phyloP scores from a whole-genome alignment of 1,284 basidiomycete species.

The Ceratobasidium sp. region DNA sequence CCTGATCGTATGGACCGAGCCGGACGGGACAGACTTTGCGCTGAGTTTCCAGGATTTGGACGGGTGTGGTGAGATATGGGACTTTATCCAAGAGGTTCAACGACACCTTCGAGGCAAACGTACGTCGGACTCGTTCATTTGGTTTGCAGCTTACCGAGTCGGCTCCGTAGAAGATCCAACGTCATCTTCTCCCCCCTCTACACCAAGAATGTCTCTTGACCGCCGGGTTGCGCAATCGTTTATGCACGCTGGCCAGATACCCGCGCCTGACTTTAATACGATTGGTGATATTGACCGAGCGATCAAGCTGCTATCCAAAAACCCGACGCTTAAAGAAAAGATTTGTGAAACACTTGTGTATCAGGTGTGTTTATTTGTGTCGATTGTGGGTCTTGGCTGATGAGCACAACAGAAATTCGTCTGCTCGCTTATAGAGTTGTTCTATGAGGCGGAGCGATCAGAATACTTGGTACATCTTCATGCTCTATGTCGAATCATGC shows the following conservation, averaged over 20 bases:
- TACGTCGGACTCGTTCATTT: conserved; percentile 52
- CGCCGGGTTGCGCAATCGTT: conserved; percentile 61
- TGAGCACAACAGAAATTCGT: conserved; percentile 21
- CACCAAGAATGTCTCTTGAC: conserved; percentile 50
- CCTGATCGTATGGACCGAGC: conserved; percentile 99
- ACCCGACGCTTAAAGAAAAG: conserved; percentile 33
- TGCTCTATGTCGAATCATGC: conserved; percentile 91
- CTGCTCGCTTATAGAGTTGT: conserved; percentile 35
- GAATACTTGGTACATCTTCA: conserved; percentile 92
- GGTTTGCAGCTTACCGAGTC: conserved; percentile 30
- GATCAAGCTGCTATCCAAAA: conserved; percentile 69
- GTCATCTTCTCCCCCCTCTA: conserved; percentile 70
- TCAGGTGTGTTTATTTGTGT: conserved; percentile 7
- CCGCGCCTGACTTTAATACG: conserved; percentile 71
- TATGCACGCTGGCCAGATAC: conserved; percentile 76
- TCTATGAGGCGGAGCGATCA: conserved; percentile 83
- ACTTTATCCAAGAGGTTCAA: conserved; percentile 96
- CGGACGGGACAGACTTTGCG: conserved; percentile 93
- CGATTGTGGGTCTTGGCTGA: background rate
- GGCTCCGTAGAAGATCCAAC: conserved; percentile 64
- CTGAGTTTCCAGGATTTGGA: conserved; percentile 97
- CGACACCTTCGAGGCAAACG: conserved; percentile 76
- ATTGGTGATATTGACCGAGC: conserved; percentile 81
- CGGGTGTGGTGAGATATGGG: conserved; percentile 97
- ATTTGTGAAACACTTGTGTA: conserved; percentile 40